Conservation (phyloP, 2,329 filamentous ascomycete genomes). For the Catunica adiposa region DNA sequence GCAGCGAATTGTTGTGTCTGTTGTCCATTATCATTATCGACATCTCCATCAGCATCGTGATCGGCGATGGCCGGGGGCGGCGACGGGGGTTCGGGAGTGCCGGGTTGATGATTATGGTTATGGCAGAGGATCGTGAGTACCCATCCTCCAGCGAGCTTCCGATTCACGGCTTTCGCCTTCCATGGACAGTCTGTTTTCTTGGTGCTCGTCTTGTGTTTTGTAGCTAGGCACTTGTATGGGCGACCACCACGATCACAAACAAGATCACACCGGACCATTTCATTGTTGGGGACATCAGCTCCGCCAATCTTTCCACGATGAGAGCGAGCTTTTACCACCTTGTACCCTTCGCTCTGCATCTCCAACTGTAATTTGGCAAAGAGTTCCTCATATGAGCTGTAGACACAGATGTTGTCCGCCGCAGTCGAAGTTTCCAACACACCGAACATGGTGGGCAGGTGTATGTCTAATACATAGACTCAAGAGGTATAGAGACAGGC, state of each 20-base stretch:
- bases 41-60: conserved; percentile 21
- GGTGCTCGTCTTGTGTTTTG: conserved; percentile 29
- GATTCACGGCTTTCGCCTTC: conserved; percentile 30
- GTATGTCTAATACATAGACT: not conserved
- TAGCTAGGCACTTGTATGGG: conserved; percentile 28
- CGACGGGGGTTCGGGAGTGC: conserved; percentile 27
- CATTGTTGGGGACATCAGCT: conserved; percentile 26
- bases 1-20: not conserved
- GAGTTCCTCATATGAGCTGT: conserved; percentile 26
- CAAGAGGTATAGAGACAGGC: no score
- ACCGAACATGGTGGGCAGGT: conserved; percentile 25
- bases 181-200: conserved; percentile 31
- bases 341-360: conserved; percentile 30
- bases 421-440: conserved; percentile 26
- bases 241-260: conserved; percentile 30
- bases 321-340: conserved; percentile 29
- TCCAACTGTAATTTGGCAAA: conserved; percentile 25
- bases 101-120: conserved; percentile 29
- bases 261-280: conserved; percentile 29
- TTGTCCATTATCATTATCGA: conserved; percentile 16
- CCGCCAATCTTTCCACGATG: conserved; percentile 27
- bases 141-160: conserved; percentile 28
- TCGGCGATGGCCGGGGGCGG: conserved; percentile 19
- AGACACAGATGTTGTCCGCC: conserved; percentile 22
- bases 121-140: conserved; percentile 29